These are phyloP conservation scores for Saccharomyces mikatae DNA, from an alignment of 805 yeast genomes.

Conservation along the genomic window DNA sequence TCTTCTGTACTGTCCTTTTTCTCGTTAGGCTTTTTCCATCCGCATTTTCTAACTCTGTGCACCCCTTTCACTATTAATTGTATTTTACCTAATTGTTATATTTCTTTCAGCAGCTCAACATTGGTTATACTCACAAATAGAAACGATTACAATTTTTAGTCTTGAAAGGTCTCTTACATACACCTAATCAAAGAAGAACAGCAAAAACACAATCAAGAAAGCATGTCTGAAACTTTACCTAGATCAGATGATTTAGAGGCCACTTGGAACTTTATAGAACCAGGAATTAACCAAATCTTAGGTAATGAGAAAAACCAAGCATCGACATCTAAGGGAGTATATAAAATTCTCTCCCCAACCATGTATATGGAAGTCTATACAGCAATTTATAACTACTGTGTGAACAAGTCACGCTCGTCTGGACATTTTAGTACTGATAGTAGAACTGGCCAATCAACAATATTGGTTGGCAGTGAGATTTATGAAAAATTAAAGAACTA, in stretches of 20 bases:
- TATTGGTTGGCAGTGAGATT: conserved; percentile 82
- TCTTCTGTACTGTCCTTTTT: not conserved
- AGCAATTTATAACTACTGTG: conserved; percentile 88
- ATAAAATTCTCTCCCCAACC: conserved; percentile 55
- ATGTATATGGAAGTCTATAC: conserved; percentile 89
- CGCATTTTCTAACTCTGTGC: not conserved
- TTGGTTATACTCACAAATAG: not conserved
- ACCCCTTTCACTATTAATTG: not conserved
- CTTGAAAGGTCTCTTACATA: not conserved
- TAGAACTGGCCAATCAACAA: conserved; percentile 30
- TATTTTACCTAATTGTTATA: not conserved
- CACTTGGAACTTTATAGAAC: conserved; percentile 74
- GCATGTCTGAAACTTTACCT: conserved; percentile 36
- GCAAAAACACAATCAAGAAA: not conserved
- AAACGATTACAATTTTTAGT: not conserved
- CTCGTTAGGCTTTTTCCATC: not conserved
- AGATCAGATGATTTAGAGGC: conserved; percentile 54
- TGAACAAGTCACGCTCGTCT: conserved; percentile 54
- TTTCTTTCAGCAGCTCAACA: not conserved
- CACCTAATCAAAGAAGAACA: not conserved
- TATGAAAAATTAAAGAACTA: conserved; percentile 65
- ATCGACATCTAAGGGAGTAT: conserved; percentile 33
- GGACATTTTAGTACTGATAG: conserved; percentile 35
- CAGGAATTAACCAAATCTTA: conserved; percentile 61
- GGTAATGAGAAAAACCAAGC: conserved; percentile 43